Conservation (phyloP, 208 protist species). For the Borovskyia barvae region DNA sequence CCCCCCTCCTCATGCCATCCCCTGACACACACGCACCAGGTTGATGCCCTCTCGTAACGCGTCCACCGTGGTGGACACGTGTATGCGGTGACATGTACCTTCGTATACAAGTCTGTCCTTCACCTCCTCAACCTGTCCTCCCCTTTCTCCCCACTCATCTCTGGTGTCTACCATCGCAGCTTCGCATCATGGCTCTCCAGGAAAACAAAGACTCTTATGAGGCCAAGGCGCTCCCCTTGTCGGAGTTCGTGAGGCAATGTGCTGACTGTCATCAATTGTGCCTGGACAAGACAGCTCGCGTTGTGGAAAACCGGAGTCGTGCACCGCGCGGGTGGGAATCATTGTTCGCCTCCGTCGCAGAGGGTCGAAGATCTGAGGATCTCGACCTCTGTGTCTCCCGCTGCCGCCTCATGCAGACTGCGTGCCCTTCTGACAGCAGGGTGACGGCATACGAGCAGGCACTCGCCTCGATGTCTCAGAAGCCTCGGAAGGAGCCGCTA, state of each 20-base stretch:
- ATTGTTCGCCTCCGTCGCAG: slow-evolving; percentile 46
- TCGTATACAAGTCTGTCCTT: not conserved
- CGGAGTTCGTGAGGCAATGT: slow-evolving; percentile 59
- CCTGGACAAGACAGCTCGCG: slow-evolving; percentile 45
- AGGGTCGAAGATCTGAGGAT: slow-evolving; percentile 53
- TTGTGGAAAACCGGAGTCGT: slow-evolving; percentile 60
- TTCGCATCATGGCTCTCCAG: slow-evolving; percentile 25
- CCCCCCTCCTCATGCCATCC: too few species aligned
- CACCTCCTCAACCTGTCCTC: not conserved
- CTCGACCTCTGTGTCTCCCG: slow-evolving; percentile 39
- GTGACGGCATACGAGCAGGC: slow-evolving; percentile 39
- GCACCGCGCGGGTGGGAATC: slow-evolving; percentile 64
- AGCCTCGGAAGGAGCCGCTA: slow-evolving; percentile 6
- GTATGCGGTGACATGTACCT: too few species aligned
- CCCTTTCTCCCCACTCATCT: too few species aligned
- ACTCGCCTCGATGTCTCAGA: not conserved
- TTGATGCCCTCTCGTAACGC: too few species aligned
- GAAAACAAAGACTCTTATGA: slow-evolving; percentile 39
- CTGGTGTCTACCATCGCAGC: not conserved
- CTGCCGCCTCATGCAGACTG: slow-evolving; percentile 35
- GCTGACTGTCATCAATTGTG: slow-evolving; percentile 58
- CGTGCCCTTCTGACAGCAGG: slow-evolving; percentile 34
- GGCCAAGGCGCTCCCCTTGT: slow-evolving; percentile 38
- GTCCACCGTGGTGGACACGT: too few species aligned
- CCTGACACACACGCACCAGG: too few species aligned